These are phyloP conservation scores for Xylaria grammica DNA, from an alignment of 495 filamentous ascomycete genomes.

Conservation along the genomic window DNA sequence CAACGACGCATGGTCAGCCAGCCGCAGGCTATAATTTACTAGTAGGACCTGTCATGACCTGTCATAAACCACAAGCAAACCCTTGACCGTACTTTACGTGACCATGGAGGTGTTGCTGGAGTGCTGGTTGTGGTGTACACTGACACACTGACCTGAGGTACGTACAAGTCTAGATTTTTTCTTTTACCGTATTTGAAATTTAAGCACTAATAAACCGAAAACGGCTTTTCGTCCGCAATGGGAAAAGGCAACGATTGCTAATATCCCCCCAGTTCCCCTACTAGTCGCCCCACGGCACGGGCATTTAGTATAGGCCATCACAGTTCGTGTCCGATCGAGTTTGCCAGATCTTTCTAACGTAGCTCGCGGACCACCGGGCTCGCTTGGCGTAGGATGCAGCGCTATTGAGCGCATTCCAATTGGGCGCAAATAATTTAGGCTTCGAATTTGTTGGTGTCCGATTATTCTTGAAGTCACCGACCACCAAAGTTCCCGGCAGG, in stretches of 20 bases:
- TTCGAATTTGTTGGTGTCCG: slow-evolving; percentile 1
- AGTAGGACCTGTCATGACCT: slow-evolving; percentile 15
- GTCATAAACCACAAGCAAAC: slow-evolving; percentile 13
- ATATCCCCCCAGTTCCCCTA: neutral
- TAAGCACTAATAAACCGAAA: neutral
- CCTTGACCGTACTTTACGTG: slow-evolving; percentile 12
- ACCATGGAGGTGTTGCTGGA: no score
- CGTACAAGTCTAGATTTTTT: neutral
- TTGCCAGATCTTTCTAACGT: slow-evolving; percentile 12
- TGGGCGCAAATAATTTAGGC: slow-evolving; percentile 1
- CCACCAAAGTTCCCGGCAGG: neutral
- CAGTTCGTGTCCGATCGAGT: slow-evolving; percentile 5
- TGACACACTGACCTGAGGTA: neutral
- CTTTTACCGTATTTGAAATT: slow-evolving; percentile 5
- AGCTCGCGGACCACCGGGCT: slow-evolving; percentile 3
- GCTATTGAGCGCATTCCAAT: neutral
- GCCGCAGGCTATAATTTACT: slow-evolving; percentile 13
- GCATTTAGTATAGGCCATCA: slow-evolving; percentile 2
- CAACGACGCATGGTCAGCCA: slow-evolving; percentile 21
- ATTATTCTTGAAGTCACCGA: no score
- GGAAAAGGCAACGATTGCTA: slow-evolving; percentile 16
- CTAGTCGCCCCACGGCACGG: neutral
- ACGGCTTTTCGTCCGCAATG: slow-evolving; percentile 3
- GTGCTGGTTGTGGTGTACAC: neutral
- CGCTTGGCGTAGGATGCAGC: neutral